Evolutionary conservation across 1,284 basidiomycete genomes (phyloP), one percentile per base, ranked within the genome.

Genomic region (Sanghuangporus weigelae): DNA sequence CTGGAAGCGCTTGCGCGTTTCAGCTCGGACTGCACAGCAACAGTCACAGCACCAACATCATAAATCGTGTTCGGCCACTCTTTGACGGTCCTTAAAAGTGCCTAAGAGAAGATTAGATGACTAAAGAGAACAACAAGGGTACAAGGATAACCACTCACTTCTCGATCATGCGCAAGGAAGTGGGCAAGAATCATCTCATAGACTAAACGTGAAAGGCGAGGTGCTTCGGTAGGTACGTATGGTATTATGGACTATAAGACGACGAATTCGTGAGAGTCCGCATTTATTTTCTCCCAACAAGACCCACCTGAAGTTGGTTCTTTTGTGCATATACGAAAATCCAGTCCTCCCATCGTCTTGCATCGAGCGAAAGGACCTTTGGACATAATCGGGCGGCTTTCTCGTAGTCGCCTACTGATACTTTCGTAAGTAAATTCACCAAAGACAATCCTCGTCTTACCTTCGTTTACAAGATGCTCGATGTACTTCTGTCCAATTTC

Each of bases 121-220:
- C 2, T 6, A 19, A 46, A 7, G 44, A 31, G 31, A 42, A 19
- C 14, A 26, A 38, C 11, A 16, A n/a, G 14, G 31, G 31, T n/a
- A 11, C 7, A 2, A 56, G 16, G 14, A 38, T 35, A 31, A 48
- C 26, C 42, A 55, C 82, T 65, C 68, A 92, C 94, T 69, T 83
- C 75, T 70, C 83, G 84, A 73, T 98, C 92, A 63, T 92, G 84
- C 1, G 85, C 81, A 14, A 99, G 77, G 71, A 95, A 92, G 73
- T 98, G 85, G 0, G 88, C 93, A 1, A 99, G 81, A 53, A 98
- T 88, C 91, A 98, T 94, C 74, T 97, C 96, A 74, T 99, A 99
- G 3, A 97, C 92, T 35, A 95, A 74, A 68, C 87, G 87, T 54
- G 89, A 86, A 12, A 99, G 82, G 57, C 86, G 87, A 0, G 96